A percentile compares a stretch with the other conserved stretches of the same genome.
These are phyloP conservation scores for Mesembryanthemum crystallinum DNA, from an alignment of 148 eudicot species.

Conservation along the genomic window DNA sequence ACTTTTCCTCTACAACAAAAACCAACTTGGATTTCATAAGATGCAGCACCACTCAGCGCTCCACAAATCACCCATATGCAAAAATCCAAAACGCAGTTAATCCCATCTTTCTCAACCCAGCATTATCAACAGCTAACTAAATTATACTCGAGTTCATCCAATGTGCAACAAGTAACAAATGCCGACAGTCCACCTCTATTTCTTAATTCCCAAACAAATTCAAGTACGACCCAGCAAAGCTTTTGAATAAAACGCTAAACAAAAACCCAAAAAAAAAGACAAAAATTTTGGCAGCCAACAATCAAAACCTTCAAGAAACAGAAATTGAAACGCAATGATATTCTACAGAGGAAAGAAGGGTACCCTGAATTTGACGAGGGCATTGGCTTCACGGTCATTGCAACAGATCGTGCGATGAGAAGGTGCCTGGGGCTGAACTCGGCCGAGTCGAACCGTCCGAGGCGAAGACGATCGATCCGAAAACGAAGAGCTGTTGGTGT, in stretches of 20 bases:
- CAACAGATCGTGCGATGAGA: conserved; percentile 42
- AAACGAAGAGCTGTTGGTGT: conserved; percentile 12
- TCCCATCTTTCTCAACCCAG: not conserved
- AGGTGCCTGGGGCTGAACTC: conserved; percentile 51
- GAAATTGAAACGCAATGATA: not conserved
- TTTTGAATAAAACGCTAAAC: not conserved
- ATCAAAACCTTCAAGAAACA: too few relatives aligned
- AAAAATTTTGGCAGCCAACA: too few relatives aligned
- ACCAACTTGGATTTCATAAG: not conserved
- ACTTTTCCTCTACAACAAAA: not conserved
- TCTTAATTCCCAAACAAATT: not conserved
- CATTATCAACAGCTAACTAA: not conserved
- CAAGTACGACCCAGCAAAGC: not conserved
- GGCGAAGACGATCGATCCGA: conserved; percentile 27
- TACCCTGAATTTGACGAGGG: conserved; percentile 45
- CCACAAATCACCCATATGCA: not conserved
- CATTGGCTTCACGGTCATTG: conserved; percentile 42
- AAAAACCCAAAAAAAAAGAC: not conserved
- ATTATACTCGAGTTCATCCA: not conserved
- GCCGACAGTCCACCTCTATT: not conserved
- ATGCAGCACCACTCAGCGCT: not conserved
- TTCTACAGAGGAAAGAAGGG: not conserved
- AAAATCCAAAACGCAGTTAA: not conserved
- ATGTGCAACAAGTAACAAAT: not conserved
- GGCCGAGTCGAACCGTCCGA: conserved; percentile 42